These are phyloP conservation scores for Penicillium cosmopolitanum DNA, from an alignment of 495 filamentous ascomycete genomes.

Conservation along the genomic window DNA sequence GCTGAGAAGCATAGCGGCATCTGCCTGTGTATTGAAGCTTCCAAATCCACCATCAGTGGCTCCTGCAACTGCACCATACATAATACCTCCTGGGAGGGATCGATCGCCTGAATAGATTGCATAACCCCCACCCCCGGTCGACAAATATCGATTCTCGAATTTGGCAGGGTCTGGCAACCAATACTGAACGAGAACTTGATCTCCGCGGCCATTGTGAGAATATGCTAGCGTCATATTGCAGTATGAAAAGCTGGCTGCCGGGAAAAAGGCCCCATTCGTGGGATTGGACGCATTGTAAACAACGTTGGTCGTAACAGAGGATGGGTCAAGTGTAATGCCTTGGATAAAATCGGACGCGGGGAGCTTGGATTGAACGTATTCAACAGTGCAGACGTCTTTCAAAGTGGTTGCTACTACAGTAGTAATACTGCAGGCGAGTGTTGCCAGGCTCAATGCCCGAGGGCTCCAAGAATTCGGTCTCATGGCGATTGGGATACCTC, in stretches of 20 bases:
- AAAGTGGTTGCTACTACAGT: conserved; percentile 16
- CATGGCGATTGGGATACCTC: conserved; percentile 5
- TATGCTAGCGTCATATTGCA: conserved; percentile 54
- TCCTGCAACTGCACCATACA: conserved; percentile 49
- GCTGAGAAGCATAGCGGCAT: conserved; percentile 38
- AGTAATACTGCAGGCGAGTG: conserved; percentile 4
- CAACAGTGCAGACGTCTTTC: conserved; percentile 34
- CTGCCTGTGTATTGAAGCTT: conserved; percentile 39
- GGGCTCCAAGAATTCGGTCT: not conserved
- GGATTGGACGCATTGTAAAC: conserved; percentile 16
- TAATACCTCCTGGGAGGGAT: conserved; percentile 42
- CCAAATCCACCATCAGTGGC: conserved; percentile 54
- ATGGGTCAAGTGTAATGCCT: conserved; percentile 37
- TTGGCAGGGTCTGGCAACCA: conserved; percentile 42
- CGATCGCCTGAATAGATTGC: conserved; percentile 46
- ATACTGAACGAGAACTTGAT: conserved; percentile 40
- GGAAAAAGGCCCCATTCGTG: conserved; percentile 24
- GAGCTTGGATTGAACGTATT: conserved; percentile 31
- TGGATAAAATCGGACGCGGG: conserved; percentile 30
- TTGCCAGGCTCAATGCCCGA: not conserved
- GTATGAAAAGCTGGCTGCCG: conserved; percentile 27
- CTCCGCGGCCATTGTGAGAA: conserved; percentile 40
- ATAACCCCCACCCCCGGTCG: conserved; percentile 49
- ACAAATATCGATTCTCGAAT: conserved; percentile 48
- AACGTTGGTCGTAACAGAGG: conserved; percentile 13